Base-by-base conservation (phyloP, 495 filamentous ascomycete genomes). In the Penicillium coffeae region DNA sequence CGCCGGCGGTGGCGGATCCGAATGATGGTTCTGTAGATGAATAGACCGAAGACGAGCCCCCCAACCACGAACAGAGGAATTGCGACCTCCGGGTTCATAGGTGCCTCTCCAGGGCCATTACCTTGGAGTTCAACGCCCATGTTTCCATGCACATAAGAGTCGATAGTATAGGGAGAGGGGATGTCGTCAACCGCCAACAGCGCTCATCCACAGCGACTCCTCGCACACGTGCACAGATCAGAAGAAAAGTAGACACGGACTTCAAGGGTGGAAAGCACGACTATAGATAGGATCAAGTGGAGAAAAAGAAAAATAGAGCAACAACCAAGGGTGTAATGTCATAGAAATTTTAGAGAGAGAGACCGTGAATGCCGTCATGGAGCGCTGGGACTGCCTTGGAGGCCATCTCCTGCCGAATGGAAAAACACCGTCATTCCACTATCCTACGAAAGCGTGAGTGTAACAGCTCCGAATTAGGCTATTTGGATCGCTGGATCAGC, bases 71-170 rank as follows among this genome's bases (percentile, higher is more conserved):
- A 69, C 8, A 73, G 47, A 36, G 69, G 68, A 2, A 67, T 60
- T n/a, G 61, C 67, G 38, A 73, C 42, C 12, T 55, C 54, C 2
- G 64, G 59, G 44, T 70, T 65, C 69, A 73, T 71, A 9, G 65
- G 60, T 25, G 60, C 57, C 43, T 70, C 63, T 32, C 53, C 59
- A 41, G 48, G 19, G 25, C 54, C 56, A 27, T 53, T 58, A 47
- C 56, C 63, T 49, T 62, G 21, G 39, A 65, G 56, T 50, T 65
- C 25, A 27, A 65, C 62, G 41, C 62, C 62, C 62, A 65, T 64
- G 18, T 36, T 63, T 38, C 52, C 59, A 60, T 55, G 9, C 35
- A 27, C 30, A 45, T 39, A 27, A 16, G 37, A 40, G 22, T 35
- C 39, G 15, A 21, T 25, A 25, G 30, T 30, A 25, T 30, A 7